phyloP scores from a whole-genome alignment of 257 asterid species.

The Gardenia jasminoides region DNA sequence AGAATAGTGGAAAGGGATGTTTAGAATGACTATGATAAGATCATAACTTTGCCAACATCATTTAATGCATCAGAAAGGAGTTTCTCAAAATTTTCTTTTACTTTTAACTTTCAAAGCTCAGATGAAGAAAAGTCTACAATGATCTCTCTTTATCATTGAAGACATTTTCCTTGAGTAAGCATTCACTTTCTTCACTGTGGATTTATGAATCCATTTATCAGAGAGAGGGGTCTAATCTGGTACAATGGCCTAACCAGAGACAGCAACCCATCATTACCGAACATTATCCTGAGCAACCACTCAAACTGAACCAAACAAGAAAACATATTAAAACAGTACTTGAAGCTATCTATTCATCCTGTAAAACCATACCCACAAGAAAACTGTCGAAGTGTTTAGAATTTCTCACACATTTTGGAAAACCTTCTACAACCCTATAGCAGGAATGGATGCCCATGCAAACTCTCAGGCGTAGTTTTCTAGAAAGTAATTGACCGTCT shows the following conservation, averaged over 20 bases:
- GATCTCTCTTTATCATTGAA: neutral
- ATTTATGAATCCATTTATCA: no score
- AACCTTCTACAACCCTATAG: no score
- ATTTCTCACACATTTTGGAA: no score
- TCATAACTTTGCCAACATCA: neutral
- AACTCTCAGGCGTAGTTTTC: neutral
- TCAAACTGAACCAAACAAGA: no score
- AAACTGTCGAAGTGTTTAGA: no score
- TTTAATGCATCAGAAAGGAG: neutral
- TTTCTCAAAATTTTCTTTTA: neutral
- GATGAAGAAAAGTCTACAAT: neutral
- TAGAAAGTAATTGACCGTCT: no score
- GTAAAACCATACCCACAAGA: no score
- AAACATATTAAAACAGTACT: no score
- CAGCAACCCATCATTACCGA: no score
- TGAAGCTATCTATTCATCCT: no score
- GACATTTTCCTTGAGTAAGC: neutral
- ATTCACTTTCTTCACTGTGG: neutral
- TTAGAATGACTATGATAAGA: neutral
- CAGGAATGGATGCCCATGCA: neutral
- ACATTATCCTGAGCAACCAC: no score
- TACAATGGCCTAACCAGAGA: no score
- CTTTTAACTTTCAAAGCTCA: neutral
- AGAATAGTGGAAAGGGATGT: neutral
- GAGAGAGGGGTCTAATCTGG: neutral